Percentiles rank a stretch among this genome's conserved stretches.
phyloP scores from a whole-genome alignment of 2,329 filamentous ascomycete genomes.

The Phaeosphaeriaceae sp. region DNA sequence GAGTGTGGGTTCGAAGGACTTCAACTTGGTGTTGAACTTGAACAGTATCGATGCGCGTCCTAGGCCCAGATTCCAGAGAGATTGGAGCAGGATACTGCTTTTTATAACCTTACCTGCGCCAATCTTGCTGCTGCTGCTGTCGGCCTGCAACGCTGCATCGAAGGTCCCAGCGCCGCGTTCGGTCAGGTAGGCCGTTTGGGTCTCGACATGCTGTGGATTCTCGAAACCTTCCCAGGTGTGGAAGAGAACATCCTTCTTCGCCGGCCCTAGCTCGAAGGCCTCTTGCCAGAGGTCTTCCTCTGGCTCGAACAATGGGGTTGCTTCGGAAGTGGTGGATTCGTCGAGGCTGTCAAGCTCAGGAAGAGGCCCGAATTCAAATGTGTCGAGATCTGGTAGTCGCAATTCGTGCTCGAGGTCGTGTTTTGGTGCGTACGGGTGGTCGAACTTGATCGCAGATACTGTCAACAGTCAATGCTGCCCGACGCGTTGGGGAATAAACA shows the following conservation, averaged over 20 bases:
- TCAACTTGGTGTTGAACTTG: constrained; percentile 61
- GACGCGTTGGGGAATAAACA: constrained; percentile 29
- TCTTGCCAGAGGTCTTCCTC: constrained; percentile 51
- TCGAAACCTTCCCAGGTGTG: constrained; percentile 76
- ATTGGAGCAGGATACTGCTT: constrained; percentile 50
- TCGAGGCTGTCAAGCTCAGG: constrained; percentile 44
- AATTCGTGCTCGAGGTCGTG: constrained; percentile 43
- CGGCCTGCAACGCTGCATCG: constrained; percentile 62
- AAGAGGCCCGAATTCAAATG: constrained; percentile 49
- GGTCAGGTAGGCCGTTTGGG: constrained; percentile 64
- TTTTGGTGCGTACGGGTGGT: constrained; percentile 50
- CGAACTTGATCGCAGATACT: constrained; percentile 46
- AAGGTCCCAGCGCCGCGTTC: constrained; percentile 72
- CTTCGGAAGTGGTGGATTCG: constrained; percentile 36
- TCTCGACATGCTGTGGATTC: constrained; percentile 48
- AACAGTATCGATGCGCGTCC: constrained; percentile 78
- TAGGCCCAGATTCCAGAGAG: constrained; percentile 70
- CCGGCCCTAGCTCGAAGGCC: constrained; percentile 40
- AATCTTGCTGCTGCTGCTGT: constrained; percentile 53
- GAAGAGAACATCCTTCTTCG: constrained; percentile 49
- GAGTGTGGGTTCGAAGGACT: constrained; percentile 59
- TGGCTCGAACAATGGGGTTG: constrained; percentile 31
- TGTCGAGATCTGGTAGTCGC: constrained; percentile 47
- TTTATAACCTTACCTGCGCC: constrained; percentile 49
- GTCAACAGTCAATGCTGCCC: constrained; percentile 26